These are phyloP conservation scores for Dactylellina leptospora DNA, from an alignment of 2,329 filamentous ascomycete species.

Conservation along the genomic window DNA sequence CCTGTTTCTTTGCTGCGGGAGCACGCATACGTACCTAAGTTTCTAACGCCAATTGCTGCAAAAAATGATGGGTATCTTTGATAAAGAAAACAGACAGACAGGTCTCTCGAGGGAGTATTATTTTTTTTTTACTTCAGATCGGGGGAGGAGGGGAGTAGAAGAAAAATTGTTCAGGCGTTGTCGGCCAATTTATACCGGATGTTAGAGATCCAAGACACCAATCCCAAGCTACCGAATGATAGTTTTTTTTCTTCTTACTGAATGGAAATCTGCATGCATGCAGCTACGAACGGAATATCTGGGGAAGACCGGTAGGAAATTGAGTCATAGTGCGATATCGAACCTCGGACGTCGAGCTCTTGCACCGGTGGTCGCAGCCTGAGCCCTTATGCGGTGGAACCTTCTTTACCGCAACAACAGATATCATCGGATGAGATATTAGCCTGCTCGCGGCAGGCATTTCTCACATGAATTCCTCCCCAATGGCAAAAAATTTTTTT, in stretches of 20 bases:
- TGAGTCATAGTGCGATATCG: slow-evolving; percentile 33
- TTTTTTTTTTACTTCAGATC: slow-evolving; percentile 27
- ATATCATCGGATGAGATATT: slow-evolving; percentile 36
- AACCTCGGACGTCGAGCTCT: slow-evolving; percentile 29
- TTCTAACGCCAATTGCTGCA: slow-evolving; percentile 46
- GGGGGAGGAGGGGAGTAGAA: slow-evolving; percentile 13
- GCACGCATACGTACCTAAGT: slow-evolving; percentile 33
- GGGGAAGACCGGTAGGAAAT: slow-evolving; percentile 23
- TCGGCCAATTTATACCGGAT: slow-evolving; percentile 46
- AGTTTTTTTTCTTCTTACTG: slow-evolving; percentile 36
- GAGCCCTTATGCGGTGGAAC: slow-evolving; percentile 53
- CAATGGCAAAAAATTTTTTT: slow-evolving; percentile 5
- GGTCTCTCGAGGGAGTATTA: slow-evolving; percentile 14
- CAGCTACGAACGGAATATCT: slow-evolving; percentile 40
- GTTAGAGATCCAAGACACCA: slow-evolving; percentile 15
- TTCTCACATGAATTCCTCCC: slow-evolving; percentile 27
- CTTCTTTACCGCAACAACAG: slow-evolving; percentile 8
- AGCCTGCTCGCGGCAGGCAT: slow-evolving; percentile 16
- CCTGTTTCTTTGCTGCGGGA: not conserved
- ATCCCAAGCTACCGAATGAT: slow-evolving; percentile 31
- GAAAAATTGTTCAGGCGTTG: slow-evolving; percentile 24
- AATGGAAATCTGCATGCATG: slow-evolving; percentile 40
- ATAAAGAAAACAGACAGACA: slow-evolving; percentile 12
- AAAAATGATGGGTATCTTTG: slow-evolving; percentile 50
- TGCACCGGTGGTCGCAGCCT: slow-evolving; percentile 31